phyloP scores from a whole-genome alignment of 202 grass and related monocot genomes.

The Musa balbisiana region DNA sequence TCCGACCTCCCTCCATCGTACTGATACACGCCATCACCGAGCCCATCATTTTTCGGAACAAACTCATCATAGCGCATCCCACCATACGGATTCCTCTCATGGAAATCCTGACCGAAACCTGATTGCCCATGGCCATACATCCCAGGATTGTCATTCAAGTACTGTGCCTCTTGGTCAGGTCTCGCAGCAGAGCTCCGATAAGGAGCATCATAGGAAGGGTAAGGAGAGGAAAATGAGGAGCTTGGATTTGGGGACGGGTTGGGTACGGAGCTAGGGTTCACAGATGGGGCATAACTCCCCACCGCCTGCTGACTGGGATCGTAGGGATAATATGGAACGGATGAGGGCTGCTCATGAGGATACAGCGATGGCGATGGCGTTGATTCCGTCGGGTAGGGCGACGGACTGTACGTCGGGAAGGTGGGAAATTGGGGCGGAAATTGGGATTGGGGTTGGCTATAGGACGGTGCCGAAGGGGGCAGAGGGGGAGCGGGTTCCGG shows the following conservation, averaged over 20 bases:
- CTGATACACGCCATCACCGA: constrained; percentile 63
- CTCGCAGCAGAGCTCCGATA: constrained; percentile 38
- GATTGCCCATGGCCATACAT: neutral
- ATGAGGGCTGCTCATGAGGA: constrained; percentile 9
- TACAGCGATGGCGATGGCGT: constrained; percentile 26
- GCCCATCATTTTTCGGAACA: constrained; percentile 31
- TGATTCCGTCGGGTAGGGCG: constrained; percentile 42
- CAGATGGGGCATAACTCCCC: constrained; percentile 13
- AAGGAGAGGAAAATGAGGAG: constrained; percentile 35
- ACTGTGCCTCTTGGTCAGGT: constrained; percentile 29
- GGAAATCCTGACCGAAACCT: constrained; percentile 35
- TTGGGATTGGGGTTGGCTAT: constrained; percentile 30
- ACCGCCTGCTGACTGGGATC: constrained; percentile 25
- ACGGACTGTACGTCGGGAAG: constrained; percentile 45
- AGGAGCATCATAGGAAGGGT: constrained; percentile 55
- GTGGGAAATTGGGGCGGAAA: constrained; percentile 32
- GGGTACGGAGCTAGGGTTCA: constrained; percentile 25
- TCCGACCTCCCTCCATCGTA: constrained; percentile 56
- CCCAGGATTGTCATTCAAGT: constrained; percentile 23
- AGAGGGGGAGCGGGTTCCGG: constrained; percentile 1
- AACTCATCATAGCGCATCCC: constrained; percentile 11
- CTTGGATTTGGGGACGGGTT: constrained; percentile 6
- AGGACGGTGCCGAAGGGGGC: constrained; percentile 37
- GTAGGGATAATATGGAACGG: constrained; percentile 46
- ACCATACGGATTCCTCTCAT: constrained; percentile 30